phyloP scores from a whole-genome alignment of 116 monocot species.

The Posidonia oceanica region DNA sequence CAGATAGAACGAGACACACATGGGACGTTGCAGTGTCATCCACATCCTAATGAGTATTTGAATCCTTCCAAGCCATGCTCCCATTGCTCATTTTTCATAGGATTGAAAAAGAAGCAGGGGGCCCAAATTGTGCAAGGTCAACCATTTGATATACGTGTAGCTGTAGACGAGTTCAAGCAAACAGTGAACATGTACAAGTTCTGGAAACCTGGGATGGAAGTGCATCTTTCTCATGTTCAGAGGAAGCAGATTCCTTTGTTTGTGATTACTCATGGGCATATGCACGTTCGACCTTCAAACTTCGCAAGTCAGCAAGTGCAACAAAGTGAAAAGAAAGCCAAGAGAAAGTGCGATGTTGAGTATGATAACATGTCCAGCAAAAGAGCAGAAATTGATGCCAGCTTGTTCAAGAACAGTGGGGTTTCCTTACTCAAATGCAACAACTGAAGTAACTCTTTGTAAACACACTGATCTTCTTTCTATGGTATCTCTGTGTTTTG shows the following conservation, averaged over 20 bases:
- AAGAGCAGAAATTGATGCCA: too few relatives aligned
- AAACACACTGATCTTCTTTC: too few relatives aligned
- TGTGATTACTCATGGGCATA: slow-evolving; percentile 82
- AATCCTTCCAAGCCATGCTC: slow-evolving; percentile 49
- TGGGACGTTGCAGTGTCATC: slow-evolving; percentile 86
- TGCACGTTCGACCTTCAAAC: slow-evolving; percentile 28
- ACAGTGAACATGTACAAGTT: slow-evolving; percentile 72
- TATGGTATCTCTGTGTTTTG: too few relatives aligned
- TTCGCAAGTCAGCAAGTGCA: slow-evolving; percentile 8
- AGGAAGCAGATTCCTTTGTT: slow-evolving; percentile 80
- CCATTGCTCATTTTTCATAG: slow-evolving; percentile 91
- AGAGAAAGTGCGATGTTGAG: too few relatives aligned
- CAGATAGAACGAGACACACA: slow-evolving; percentile 96
- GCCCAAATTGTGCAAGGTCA: slow-evolving; percentile 64
- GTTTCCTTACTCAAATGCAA: too few relatives aligned
- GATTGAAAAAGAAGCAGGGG: slow-evolving; percentile 87
- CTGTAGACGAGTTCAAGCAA: slow-evolving; percentile 86
- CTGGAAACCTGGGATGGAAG: slow-evolving; percentile 96
- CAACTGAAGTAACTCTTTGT: too few relatives aligned
- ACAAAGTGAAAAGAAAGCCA: too few relatives aligned
- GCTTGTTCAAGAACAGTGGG: too few relatives aligned
- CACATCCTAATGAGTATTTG: slow-evolving; percentile 74
- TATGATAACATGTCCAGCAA: too few relatives aligned
- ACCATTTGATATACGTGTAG: slow-evolving; percentile 94
- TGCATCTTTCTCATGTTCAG: slow-evolving; percentile 88